Conservation (phyloP, 2,329 filamentous ascomycete species). For the Elsinoe arachidis region DNA sequence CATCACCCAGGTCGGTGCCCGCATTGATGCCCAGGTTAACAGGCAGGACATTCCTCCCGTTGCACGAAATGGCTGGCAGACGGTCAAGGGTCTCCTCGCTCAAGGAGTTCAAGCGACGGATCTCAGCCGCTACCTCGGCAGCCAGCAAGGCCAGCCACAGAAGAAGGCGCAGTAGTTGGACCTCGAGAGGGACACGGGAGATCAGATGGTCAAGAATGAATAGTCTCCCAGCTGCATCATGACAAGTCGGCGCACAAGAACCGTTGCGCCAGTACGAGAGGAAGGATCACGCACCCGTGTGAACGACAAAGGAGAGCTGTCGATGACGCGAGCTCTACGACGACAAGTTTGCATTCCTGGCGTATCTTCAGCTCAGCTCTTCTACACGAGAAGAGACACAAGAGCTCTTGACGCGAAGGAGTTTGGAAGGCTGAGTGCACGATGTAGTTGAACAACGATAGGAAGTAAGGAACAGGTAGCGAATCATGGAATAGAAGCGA, state of each 20-base stretch:
- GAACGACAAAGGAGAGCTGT: too few relatives aligned
- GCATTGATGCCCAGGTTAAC: constrained; percentile 72
- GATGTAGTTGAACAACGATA: too few relatives aligned
- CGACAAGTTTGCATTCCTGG: too few relatives aligned
- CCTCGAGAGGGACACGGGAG: background rate
- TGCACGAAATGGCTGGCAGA: constrained; percentile 71
- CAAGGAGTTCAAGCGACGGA: constrained; percentile 76
- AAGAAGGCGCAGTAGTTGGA: constrained; percentile 55
- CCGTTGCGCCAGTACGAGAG: too few relatives aligned
- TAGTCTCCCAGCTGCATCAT: background rate
- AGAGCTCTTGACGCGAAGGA: too few relatives aligned
- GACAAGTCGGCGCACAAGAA: too few relatives aligned
- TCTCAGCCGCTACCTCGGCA: constrained; percentile 60
- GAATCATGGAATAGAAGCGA: background rate
- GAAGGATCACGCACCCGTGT: too few relatives aligned
- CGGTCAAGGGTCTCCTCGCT: constrained; percentile 61
- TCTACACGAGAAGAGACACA: too few relatives aligned
- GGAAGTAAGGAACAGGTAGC: background rate
- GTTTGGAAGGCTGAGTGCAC: too few relatives aligned
- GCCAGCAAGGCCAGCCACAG: constrained; percentile 40
- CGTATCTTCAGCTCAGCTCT: too few relatives aligned
- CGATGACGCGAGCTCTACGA: too few relatives aligned
- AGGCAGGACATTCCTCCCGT: constrained; percentile 79
- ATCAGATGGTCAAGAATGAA: background rate
- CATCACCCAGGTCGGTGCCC: constrained; percentile 61